Evolutionary conservation across 768 basidiomycete genomes (phyloP).

Genomic region (Cystoderma amianthinum): DNA sequence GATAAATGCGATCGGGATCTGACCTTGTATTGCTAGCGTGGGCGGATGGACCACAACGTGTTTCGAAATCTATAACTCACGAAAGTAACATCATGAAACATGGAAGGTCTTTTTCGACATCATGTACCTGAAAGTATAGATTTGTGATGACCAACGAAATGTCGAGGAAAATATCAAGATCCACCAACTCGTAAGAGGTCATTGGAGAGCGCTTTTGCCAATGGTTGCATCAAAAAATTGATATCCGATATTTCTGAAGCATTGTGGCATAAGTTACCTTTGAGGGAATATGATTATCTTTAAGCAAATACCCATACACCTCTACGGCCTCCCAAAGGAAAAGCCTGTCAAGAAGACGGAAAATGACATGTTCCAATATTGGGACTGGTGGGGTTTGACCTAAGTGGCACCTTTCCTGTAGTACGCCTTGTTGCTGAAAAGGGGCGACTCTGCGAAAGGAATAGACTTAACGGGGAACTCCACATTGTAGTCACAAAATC

Average conservation of each 20-base stretch:
- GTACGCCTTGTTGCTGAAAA: not conserved
- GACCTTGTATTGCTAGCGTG: not conserved
- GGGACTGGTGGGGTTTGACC: conserved; percentile 5
- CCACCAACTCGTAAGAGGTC: conserved; percentile 5
- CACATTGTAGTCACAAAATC: too few species aligned
- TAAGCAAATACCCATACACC: conserved; percentile 34
- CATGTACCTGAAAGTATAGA: conserved; percentile 13
- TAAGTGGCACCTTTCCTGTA: too few species aligned
- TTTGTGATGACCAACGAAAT: conserved; percentile 11
- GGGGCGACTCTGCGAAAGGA: too few species aligned
- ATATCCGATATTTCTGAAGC: conserved; percentile 10
- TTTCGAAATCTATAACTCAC: not conserved
- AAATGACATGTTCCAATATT: conserved; percentile 29
- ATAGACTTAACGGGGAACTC: too few species aligned
- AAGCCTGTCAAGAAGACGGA: conserved; percentile 30
- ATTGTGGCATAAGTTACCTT: conserved; percentile 32
- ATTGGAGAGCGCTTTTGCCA: conserved; percentile 15
- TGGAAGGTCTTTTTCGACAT: not conserved
- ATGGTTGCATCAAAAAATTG: conserved; percentile 7
- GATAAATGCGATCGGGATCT: not conserved
- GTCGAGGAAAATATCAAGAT: conserved; percentile 8
- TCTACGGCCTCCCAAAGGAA: conserved; percentile 27
- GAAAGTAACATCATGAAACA: not conserved
- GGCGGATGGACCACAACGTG: not conserved
- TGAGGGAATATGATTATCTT: conserved; percentile 28